These are phyloP conservation scores for Aspergillus carlsbadensis DNA, from an alignment of 495 filamentous ascomycete genomes.

Conservation along the genomic window DNA sequence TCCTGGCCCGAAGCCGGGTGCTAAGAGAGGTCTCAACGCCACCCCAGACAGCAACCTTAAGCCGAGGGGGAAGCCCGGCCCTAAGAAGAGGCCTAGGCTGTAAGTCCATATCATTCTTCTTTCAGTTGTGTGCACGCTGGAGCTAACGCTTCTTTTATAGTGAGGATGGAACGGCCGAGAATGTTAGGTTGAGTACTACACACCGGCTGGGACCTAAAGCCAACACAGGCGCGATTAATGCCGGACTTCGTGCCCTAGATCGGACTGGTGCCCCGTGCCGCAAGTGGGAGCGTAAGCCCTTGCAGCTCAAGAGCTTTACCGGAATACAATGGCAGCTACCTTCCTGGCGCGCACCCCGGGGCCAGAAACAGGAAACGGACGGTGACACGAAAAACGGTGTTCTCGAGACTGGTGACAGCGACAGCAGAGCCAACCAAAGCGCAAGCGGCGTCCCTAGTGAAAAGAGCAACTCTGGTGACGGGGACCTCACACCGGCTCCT, in stretches of 20 bases:
- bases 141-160: slow-evolving; percentile 35
- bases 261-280: slow-evolving; percentile 86
- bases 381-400: slow-evolving; percentile 42
- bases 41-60: slow-evolving; percentile 57
- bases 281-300: slow-evolving; percentile 79
- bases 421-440: slow-evolving; percentile 74
- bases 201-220: slow-evolving; percentile 95
- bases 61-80: slow-evolving; percentile 80
- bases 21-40: slow-evolving; percentile 59
- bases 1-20: slow-evolving; percentile 54
- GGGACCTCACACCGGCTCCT: slow-evolving; percentile 43
- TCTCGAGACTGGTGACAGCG: slow-evolving; percentile 60
- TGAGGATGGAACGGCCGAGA: slow-evolving; percentile 61
- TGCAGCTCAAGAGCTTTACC: slow-evolving; percentile 90
- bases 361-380: slow-evolving; percentile 36
- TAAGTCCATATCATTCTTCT: slow-evolving; percentile 47
- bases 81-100: slow-evolving; percentile 93
- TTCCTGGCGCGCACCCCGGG: slow-evolving; percentile 75
- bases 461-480: slow-evolving; percentile 63
- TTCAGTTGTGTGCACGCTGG: neutral
- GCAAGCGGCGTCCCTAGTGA: slow-evolving; percentile 62
- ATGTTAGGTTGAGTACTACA: slow-evolving; percentile 40
- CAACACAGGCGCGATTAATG: slow-evolving; percentile 97
- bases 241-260: slow-evolving; percentile 89
- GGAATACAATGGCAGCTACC: slow-evolving; percentile 81